phyloP scores from a whole-genome alignment of 1,284 basidiomycete genomes.

The Marasmius tenuissimus region DNA sequence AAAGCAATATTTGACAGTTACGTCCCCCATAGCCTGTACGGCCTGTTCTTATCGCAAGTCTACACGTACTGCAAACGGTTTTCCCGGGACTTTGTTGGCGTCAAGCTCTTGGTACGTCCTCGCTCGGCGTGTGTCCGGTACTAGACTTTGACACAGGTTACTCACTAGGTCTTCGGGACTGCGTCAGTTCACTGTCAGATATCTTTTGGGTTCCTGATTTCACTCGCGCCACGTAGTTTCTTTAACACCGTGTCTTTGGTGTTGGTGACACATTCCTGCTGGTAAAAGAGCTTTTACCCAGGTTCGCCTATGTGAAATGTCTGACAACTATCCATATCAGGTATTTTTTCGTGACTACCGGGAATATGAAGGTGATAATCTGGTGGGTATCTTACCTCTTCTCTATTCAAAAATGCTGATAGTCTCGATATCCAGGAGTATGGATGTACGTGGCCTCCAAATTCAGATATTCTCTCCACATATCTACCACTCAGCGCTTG shows the following conservation, averaged over 20 bases:
- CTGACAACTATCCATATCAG: not conserved
- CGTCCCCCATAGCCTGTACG: constrained; percentile 24
- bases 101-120: constrained; percentile 27
- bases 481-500: not conserved
- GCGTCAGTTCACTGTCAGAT: constrained; percentile 16
- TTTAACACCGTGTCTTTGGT: constrained; percentile 28
- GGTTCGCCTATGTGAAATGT: not conserved
- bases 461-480: not conserved
- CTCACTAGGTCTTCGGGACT: constrained; percentile 23
- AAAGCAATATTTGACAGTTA: too few species aligned
- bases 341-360: constrained; percentile 29
- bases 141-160: not conserved
- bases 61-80: constrained; percentile 32
- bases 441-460: constrained; percentile 21
- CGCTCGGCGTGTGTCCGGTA: not conserved
- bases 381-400: constrained; percentile 19
- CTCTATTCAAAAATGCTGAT: too few species aligned
- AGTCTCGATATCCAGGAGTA: constrained; percentile 18
- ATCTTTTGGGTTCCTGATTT: not conserved
- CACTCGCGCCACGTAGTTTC: constrained; percentile 14
- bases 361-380: constrained; percentile 17
- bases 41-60: constrained; percentile 28
- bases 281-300: constrained; percentile 11
- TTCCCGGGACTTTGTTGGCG: constrained; percentile 23
- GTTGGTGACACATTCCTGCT: constrained; percentile 29